A percentile compares a stretch with the other conserved stretches of the same genome.
Evolutionary conservation across 1,284 basidiomycete genomes (phyloP).

Genomic region (Volvariella surrecta): DNA sequence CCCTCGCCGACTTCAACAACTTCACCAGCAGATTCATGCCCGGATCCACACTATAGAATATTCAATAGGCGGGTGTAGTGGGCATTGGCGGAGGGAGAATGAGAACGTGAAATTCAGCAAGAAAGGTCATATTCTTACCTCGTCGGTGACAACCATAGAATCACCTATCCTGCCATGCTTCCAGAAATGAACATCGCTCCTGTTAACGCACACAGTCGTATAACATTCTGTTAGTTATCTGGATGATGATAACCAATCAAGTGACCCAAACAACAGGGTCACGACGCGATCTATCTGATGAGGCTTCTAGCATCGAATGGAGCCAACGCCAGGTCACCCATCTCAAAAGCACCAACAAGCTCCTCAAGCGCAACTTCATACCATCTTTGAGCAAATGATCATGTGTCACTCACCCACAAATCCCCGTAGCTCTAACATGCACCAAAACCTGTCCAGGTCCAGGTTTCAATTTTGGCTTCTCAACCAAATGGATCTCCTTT

Average conservation of each 20-base stretch:
- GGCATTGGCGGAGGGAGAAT: not conserved
- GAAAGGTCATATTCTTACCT: constrained; percentile 23
- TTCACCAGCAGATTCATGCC: constrained; percentile 60
- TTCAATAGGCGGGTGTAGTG: not conserved
- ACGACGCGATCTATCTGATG: not conserved
- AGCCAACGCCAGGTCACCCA: too few species aligned
- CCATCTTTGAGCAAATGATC: not conserved
- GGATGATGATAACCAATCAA: not conserved
- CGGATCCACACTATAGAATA: constrained; percentile 42
- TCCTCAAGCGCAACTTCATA: not conserved
- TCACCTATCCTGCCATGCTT: constrained; percentile 55
- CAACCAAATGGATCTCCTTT: constrained; percentile 52
- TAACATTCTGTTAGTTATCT: not conserved
- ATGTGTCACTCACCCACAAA: constrained; percentile 42
- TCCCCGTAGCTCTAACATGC: constrained; percentile 55
- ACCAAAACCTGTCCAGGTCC: constrained; percentile 53
- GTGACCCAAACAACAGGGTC: not conserved
- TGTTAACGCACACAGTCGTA: constrained; percentile 12
- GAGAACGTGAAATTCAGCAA: too few species aligned
- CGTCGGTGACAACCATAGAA: constrained; percentile 58
- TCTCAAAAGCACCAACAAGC: not conserved
- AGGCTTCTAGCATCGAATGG: too few species aligned
- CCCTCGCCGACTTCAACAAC: constrained; percentile 52
- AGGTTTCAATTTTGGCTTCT: constrained; percentile 48
- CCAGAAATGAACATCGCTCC: constrained; percentile 62